Conservation (phyloP, 2,329 filamentous ascomycete genomes). For the Pestalotiopsis sp. region DNA sequence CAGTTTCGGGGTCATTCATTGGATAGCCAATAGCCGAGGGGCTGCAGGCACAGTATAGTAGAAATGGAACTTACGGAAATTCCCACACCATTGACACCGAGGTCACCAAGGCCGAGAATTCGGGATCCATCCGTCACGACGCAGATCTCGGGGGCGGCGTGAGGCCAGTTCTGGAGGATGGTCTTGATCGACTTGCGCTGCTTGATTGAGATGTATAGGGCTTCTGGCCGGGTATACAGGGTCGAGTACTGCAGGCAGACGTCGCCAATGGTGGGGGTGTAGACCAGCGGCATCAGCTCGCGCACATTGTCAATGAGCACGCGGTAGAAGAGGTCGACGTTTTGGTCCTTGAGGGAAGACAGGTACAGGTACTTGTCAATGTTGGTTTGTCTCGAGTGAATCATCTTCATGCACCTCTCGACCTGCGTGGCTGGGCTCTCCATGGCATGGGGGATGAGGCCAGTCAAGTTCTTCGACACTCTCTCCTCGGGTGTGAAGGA, state of each 20-base stretch:
- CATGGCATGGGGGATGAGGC: constrained; percentile 65
- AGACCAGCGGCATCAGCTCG: constrained; percentile 82
- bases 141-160: constrained; percentile 87
- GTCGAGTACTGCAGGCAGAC: constrained; percentile 96
- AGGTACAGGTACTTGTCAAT: constrained; percentile 87
- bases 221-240: constrained; percentile 92
- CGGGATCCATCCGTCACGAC: constrained; percentile 96
- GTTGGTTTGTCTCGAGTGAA: constrained; percentile 66
- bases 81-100: constrained; percentile 96
- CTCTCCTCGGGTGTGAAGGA: constrained; percentile 67
- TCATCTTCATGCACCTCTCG: constrained; percentile 72
- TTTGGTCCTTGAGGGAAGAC: constrained; percentile 72
- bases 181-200: constrained; percentile 88
- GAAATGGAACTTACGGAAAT: constrained; percentile 70
- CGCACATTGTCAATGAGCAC: constrained; percentile 76
- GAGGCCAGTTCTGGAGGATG: constrained; percentile 92
- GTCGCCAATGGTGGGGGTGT: constrained; percentile 90
- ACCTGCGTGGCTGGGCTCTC: constrained; percentile 62
- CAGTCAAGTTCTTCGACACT: constrained; percentile 64
- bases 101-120: constrained; percentile 88
- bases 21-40: constrained; percentile 8
- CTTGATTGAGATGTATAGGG: constrained; percentile 93
- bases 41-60: neutral
- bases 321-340: constrained; percentile 81
- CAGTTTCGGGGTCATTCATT: constrained; percentile 1